Evolutionary conservation across 2,329 filamentous ascomycete genomes (phyloP).

Genomic region (Fusarium heterosporum): DNA sequence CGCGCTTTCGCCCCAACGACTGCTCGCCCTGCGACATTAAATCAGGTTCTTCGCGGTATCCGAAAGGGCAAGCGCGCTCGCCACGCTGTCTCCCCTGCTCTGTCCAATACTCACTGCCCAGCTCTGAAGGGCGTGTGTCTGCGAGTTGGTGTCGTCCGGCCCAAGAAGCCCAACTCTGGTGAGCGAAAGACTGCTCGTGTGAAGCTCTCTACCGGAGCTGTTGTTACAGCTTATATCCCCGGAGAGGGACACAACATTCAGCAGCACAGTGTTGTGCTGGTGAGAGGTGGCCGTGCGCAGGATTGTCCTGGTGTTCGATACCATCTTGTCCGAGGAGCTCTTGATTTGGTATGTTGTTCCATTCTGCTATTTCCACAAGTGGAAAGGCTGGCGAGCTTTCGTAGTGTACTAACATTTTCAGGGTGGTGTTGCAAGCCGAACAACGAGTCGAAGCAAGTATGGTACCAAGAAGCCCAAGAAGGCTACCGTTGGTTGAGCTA

Average conservation of each 20-base stretch:
- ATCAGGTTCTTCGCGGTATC: slow-evolving; percentile 81
- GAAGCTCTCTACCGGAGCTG: slow-evolving; percentile 84
- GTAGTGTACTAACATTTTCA: slow-evolving; percentile 54
- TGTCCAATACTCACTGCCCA: slow-evolving; percentile 75
- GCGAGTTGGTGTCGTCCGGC: slow-evolving; percentile 91
- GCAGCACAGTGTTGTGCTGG: slow-evolving; percentile 96
- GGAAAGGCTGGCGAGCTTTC: too few species aligned
- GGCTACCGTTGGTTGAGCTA: slow-evolving; percentile 64
- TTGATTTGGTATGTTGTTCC: slow-evolving; percentile 83
- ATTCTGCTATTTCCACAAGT: not conserved
- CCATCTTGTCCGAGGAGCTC: slow-evolving; percentile 87
- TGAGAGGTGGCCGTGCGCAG: slow-evolving; percentile 91
- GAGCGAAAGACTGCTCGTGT: slow-evolving; percentile 96
- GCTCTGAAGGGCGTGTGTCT: slow-evolving; percentile 96
- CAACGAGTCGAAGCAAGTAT: slow-evolving; percentile 92
- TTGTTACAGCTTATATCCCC: slow-evolving; percentile 93
- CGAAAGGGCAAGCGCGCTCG: slow-evolving; percentile 83
- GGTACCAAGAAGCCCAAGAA: slow-evolving; percentile 99
- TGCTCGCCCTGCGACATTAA: slow-evolving; percentile 71
- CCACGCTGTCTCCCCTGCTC: slow-evolving; percentile 87
- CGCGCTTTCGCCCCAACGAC: slow-evolving; percentile 57
- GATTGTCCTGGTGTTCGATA: slow-evolving; percentile 99
- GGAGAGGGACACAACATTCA: slow-evolving; percentile 99
- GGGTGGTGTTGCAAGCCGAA: slow-evolving; percentile 90
- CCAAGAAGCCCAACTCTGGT: slow-evolving; percentile 99